Percentiles rank a stretch among this genome's conserved stretches.
phyloP scores from a whole-genome alignment of 257 asterid genomes.

The Thymus mandschuricus region DNA sequence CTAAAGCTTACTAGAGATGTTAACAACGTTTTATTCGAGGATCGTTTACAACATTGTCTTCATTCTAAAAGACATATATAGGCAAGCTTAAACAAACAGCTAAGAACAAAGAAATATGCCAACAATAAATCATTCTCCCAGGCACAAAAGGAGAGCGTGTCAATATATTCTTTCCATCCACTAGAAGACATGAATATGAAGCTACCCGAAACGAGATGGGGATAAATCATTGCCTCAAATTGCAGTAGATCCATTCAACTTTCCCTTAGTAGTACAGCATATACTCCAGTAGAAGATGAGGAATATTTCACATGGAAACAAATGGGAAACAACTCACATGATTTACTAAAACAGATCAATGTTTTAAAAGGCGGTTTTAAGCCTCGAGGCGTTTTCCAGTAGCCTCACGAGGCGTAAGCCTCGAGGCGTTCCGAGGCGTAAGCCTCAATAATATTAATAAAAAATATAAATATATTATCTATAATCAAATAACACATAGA shows the following conservation, averaged over 20 bases:
- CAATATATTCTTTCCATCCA: constrained; percentile 8
- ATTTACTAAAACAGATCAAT: constrained; percentile 1
- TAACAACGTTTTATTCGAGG: not conserved
- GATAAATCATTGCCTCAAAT: constrained; percentile 21
- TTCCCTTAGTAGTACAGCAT: not conserved
- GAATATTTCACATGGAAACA: constrained; percentile 16
- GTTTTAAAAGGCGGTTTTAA: no score
- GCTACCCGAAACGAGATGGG: constrained; percentile 21
- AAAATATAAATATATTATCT: no score
- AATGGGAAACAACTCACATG: constrained; percentile 2
- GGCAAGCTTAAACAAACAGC: constrained; percentile 26
- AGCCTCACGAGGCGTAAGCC: no score
- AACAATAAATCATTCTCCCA: constrained; percentile 7
- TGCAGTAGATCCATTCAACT: not conserved
- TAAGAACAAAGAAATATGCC: constrained; percentile 24
- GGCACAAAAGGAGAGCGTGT: constrained; percentile 1
- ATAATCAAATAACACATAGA: no score
- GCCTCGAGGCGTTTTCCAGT: no score
- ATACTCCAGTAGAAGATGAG: constrained; percentile 12
- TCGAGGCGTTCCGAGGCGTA: no score
- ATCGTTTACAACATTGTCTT: not conserved
- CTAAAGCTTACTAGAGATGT: not conserved
- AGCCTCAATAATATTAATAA: no score
- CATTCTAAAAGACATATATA: constrained; percentile 5
- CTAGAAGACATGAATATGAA: constrained; percentile 20